Evolutionary conservation across 108 stramenopile species (phyloP).

Genomic region (Cyclotella cryptica): DNA sequence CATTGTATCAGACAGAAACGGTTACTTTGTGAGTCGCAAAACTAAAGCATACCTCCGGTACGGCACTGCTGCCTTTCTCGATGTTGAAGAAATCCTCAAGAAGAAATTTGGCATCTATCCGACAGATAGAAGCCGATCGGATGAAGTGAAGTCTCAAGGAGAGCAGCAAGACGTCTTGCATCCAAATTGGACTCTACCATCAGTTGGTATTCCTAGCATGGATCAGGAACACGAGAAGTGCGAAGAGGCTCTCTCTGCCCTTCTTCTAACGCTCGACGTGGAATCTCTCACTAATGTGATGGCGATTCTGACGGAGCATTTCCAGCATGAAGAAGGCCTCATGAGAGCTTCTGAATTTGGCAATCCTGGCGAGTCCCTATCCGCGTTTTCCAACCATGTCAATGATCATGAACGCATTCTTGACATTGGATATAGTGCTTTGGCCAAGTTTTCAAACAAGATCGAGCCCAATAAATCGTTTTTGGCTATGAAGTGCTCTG

Average conservation of each 20-base stretch:
- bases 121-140: neutral
- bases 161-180: constrained; percentile 12
- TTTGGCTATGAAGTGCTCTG: constrained; percentile 27
- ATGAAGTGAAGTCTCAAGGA: constrained; percentile 3
- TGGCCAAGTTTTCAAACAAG: constrained; percentile 23
- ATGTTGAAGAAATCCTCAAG: constrained; percentile 50
- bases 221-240: constrained; percentile 58
- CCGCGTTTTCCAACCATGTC: constrained; percentile 38
- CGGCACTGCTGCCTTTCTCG: constrained; percentile 48
- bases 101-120: constrained; percentile 18
- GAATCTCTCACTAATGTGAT: constrained; percentile 29
- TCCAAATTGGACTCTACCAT: constrained; percentile 28
- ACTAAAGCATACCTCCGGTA: constrained; percentile 55
- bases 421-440: constrained; percentile 28
- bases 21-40: constrained; percentile 64
- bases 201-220: constrained; percentile 57
- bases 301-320: constrained; percentile 42
- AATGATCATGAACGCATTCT: constrained; percentile 50
- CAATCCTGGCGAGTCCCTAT: constrained; percentile 27
- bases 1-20: constrained; percentile 48
- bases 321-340: constrained; percentile 54
- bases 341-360: constrained; percentile 44
- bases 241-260: constrained; percentile 29
- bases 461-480: constrained; percentile 29
- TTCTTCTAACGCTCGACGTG: constrained; percentile 10